phyloP scores from a whole-genome alignment of 164 flowering plant species.

The grape (Vitis vinifera) region ASM3070453v1 NC_081817.1:14456001-14456500 shows the following conservation, averaged over 20 bases:
- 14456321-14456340: background rate
- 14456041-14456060: conserved; percentile 37
- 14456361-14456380: background rate
- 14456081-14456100: conserved; percentile 23
- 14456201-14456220: background rate
- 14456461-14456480: too few relatives aligned
- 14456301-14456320: background rate
- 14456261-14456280: background rate
- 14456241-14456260: background rate
- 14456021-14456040: conserved; percentile 13
- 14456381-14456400: background rate
- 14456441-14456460: too few relatives aligned
- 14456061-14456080: conserved; percentile 70
- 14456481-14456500: too few relatives aligned
- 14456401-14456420: background rate
- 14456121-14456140: conserved; percentile 39
- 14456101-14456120: conserved; percentile 11
- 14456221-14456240: background rate
- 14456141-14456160: conserved; percentile 36
- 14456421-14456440: background rate
- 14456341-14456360: background rate
- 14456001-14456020: conserved; percentile 17
- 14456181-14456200: background rate
- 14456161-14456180: conserved; percentile 18
- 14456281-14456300: conserved; percentile 10